These are phyloP conservation scores for Ephemerocybe angulata DNA, from an alignment of 768 basidiomycete genomes.

Conservation along the genomic window DNA sequence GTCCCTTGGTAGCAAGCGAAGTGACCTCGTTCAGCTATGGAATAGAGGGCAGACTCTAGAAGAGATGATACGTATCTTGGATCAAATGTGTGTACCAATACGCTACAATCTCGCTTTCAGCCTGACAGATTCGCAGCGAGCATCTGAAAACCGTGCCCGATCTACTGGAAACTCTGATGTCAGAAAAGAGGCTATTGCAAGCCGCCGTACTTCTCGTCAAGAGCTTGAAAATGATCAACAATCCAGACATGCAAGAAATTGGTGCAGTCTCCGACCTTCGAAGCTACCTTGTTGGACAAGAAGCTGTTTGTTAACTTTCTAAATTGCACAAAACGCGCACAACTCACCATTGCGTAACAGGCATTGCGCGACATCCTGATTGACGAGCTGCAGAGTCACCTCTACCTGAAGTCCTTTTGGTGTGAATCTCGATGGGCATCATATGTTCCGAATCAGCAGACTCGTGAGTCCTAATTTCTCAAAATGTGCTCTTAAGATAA, in stretches of 20 bases:
- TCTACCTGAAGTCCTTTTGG: constrained; percentile 97
- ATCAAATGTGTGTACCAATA: constrained; percentile 72
- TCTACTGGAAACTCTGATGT: constrained; percentile 87
- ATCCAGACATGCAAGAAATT: constrained; percentile 89
- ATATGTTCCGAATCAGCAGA: constrained; percentile 75
- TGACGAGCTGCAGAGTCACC: constrained; percentile 92
- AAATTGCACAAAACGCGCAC: too few relatives aligned
- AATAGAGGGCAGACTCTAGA: constrained; percentile 85
- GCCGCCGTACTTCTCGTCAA: constrained; percentile 84
- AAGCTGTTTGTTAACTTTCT: constrained; percentile 61
- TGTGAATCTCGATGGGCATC: constrained; percentile 90
- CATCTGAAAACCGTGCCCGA: constrained; percentile 89
- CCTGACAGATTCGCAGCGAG: constrained; percentile 54
- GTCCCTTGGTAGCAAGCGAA: constrained; percentile 71
- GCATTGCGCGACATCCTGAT: constrained; percentile 88
- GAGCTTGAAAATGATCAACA: constrained; percentile 87
- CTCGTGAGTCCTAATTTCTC: constrained; percentile 47
- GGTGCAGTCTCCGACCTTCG: constrained; percentile 91
- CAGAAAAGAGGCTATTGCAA: constrained; percentile 89
- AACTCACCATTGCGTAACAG: constrained; percentile 42
- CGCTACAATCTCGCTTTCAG: background rate
- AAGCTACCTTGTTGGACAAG: constrained; percentile 80
- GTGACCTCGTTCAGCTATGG: constrained; percentile 89
- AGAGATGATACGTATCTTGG: constrained; percentile 92
- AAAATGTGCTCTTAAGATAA: background rate